Evolutionary conservation across 2,329 filamentous ascomycete genomes (phyloP).

Genomic region (Tolypocladium sp.): DNA sequence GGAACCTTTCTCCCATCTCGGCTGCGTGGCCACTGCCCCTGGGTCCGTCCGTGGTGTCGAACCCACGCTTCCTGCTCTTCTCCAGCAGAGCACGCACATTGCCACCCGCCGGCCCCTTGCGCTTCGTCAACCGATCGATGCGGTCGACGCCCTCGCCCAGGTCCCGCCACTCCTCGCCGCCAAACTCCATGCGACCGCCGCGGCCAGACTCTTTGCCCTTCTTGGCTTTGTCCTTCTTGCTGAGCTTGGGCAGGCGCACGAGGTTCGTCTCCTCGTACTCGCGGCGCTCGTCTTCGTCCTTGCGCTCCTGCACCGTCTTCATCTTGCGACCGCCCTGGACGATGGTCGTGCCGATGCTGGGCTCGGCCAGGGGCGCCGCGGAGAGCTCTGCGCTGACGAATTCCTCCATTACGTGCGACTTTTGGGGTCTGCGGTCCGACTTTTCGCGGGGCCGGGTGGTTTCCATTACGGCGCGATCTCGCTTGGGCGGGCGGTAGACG

Average conservation of each 20-base stretch:
- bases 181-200: conserved; percentile 56
- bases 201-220: conserved; percentile 42
- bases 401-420: conserved; percentile 83
- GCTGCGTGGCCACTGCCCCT: conserved; percentile 50
- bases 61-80: conserved; percentile 74
- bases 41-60: conserved; percentile 59
- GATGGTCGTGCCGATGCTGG: conserved; percentile 88
- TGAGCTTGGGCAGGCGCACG: conserved; percentile 72
- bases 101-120: conserved; percentile 47
- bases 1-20: conserved; percentile 66
- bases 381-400: conserved; percentile 83
- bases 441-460: conserved; percentile 53
- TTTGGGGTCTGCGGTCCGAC: conserved; percentile 51
- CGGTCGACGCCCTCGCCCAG: conserved; percentile 79
- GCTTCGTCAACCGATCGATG: conserved; percentile 73
- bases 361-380: conserved; percentile 69
- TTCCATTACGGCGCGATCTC: conserved; percentile 80
- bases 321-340: conserved; percentile 66
- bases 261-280: conserved; percentile 93
- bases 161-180: conserved; percentile 88
- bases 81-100: conserved; percentile 59
- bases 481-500: conserved; percentile 81
- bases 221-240: conserved; percentile 76
- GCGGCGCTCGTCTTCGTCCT: conserved; percentile 66
- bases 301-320: conserved; percentile 68